phyloP scores from a whole-genome alignment of 2,329 filamentous ascomycete species.

The Westerdykella aurantiaca region DNA sequence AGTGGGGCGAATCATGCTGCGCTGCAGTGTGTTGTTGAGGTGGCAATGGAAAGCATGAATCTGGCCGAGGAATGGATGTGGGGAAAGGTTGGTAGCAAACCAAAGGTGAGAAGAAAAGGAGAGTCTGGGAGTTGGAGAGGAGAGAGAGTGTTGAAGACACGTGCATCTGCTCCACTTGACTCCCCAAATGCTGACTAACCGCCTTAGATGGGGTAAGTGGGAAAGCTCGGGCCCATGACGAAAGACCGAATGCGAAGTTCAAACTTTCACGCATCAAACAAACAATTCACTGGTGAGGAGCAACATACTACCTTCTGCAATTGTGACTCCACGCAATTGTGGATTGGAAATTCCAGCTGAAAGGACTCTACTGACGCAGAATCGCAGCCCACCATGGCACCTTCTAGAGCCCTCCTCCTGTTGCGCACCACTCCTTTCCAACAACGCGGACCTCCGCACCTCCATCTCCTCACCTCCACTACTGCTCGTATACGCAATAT shows the following conservation, averaged over 20 bases:
- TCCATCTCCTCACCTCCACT: slow-evolving; percentile 10
- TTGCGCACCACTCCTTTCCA: slow-evolving; percentile 12
- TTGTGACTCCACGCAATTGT: too few species aligned
- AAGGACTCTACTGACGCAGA: too few species aligned
- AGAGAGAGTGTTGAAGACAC: too few species aligned
- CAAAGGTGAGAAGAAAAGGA: too few species aligned
- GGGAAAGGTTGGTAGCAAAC: too few species aligned
- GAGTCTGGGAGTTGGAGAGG: too few species aligned
- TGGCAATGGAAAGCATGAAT: neutral
- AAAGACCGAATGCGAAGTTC: slow-evolving; percentile 13
- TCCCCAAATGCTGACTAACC: too few species aligned
- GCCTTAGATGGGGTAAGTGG: neutral
- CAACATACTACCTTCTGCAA: too few species aligned
- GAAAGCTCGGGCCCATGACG: slow-evolving; percentile 28
- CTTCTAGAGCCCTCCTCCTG: slow-evolving; percentile 27
- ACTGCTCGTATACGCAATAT: slow-evolving; percentile 5
- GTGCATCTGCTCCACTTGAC: too few species aligned
- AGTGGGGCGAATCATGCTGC: slow-evolving; percentile 1
- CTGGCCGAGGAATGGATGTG: too few species aligned
- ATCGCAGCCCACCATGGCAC: slow-evolving; percentile 22
- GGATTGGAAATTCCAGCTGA: too few species aligned
- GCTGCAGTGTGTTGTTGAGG: neutral
- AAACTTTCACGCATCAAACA: slow-evolving; percentile 5
- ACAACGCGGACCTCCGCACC: slow-evolving; percentile 16
- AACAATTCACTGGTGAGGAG: too few species aligned